Conservation (phyloP, 2,329 filamentous ascomycete species). For the Leptographium flavum region DNA sequence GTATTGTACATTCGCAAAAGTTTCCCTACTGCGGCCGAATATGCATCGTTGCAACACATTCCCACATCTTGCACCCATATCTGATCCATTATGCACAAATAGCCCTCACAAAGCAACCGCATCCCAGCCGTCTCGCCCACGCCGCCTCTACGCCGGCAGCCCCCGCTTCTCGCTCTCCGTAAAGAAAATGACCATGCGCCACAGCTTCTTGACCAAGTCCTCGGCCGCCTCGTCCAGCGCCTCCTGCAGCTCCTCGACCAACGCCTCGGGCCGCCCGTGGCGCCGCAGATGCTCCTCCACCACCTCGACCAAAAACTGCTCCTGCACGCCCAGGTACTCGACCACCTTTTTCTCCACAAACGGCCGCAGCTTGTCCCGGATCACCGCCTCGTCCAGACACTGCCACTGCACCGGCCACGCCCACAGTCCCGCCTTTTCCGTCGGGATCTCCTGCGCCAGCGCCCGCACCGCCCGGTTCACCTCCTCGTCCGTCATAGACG, state of each 20-base stretch:
- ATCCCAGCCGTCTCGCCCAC: too few relatives aligned
- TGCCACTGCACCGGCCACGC: conserved; percentile 90
- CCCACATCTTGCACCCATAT: too few relatives aligned
- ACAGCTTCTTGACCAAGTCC: conserved; percentile 87
- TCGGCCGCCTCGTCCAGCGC: conserved; percentile 92
- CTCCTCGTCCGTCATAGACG: conserved; percentile 72
- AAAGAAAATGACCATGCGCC: conserved; percentile 97
- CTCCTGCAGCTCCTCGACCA: conserved; percentile 77
- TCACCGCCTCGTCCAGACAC: conserved; percentile 65
- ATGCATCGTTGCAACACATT: too few relatives aligned
- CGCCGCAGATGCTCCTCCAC: conserved; percentile 76
- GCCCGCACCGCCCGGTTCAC: conserved; percentile 66
- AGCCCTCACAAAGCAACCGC: too few relatives aligned
- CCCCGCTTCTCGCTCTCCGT: conserved; percentile 88
- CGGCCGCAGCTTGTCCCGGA: conserved; percentile 75
- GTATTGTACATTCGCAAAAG: too few relatives aligned
- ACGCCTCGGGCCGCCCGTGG: conserved; percentile 57
- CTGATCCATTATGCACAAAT: too few relatives aligned
- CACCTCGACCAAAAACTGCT: conserved; percentile 86
- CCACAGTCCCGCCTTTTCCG: conserved; percentile 76
- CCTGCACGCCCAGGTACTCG: conserved; percentile 89
- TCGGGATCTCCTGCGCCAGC: conserved; percentile 80
- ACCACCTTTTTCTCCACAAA: conserved; percentile 98
- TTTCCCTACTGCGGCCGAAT: too few relatives aligned
- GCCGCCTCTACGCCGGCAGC: conserved; percentile 44